Percentiles rank a stretch among this genome's conserved stretches.
phyloP scores from a whole-genome alignment of 1,284 basidiomycete genomes.

The Pascua guehoae region DNA sequence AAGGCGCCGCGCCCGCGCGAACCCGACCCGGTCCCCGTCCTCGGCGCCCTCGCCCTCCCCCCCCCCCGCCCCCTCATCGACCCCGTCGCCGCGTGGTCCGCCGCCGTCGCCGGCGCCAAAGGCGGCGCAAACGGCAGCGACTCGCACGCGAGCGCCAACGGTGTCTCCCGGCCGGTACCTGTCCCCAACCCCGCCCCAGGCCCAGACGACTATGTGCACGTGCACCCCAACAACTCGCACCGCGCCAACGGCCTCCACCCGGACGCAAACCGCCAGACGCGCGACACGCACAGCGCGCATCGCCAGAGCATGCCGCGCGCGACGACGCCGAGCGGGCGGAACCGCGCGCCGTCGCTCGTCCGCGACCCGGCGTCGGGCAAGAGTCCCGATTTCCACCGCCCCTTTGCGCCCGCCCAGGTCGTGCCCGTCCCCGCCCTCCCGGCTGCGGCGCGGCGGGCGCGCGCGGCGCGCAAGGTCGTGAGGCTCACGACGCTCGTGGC shows the following conservation, averaged over 20 bases:
- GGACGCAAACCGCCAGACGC: neutral
- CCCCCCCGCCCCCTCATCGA: constrained; percentile 41
- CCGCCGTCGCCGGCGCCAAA: constrained; percentile 17
- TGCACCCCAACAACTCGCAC: neutral
- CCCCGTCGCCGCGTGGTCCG: constrained; percentile 27
- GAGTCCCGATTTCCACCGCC: constrained; percentile 31
- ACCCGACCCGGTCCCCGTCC: constrained; percentile 9
- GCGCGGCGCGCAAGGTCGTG: constrained; percentile 18
- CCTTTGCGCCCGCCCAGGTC: constrained; percentile 31
- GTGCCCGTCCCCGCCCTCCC: constrained; percentile 5
- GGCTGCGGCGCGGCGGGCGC: constrained; percentile 3
- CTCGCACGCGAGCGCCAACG: neutral
- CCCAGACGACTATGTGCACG: neutral
- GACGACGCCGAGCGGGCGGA: neutral
- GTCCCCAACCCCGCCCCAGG: no score
- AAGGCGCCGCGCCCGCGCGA: constrained; percentile 6
- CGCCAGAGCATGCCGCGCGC: neutral
- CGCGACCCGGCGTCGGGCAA: constrained; percentile 4
- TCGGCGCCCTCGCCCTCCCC: constrained; percentile 36
- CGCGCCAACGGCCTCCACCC: neutral
- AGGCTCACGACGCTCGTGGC: constrained; percentile 37
- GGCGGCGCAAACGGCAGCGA: neutral
- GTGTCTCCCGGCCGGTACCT: no score
- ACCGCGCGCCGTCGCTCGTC: constrained; percentile 8
- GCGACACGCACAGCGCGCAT: neutral